A percentile compares a stretch with the other conserved stretches of the same genome.
Evolutionary conservation across 1,139 yeast species (phyloP).

Genomic region (Sporopachydermia cereana): DNA sequence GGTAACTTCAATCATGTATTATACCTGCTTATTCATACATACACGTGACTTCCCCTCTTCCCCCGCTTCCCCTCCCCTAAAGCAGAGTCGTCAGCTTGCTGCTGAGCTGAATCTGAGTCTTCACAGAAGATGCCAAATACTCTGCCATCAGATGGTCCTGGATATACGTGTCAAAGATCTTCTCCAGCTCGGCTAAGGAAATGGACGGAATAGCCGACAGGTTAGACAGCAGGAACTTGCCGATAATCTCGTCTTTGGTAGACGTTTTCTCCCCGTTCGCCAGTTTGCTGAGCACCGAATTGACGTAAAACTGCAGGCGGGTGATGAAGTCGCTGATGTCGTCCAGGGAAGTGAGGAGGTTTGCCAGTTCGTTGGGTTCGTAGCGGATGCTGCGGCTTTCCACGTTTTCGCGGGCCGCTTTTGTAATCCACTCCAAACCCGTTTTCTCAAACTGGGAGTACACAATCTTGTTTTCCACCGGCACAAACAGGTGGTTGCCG

Average conservation of each 20-base stretch:
- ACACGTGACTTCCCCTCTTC: too few species aligned
- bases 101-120: constrained; percentile 74
- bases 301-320: constrained; percentile 37
- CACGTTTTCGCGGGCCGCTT: constrained; percentile 19
- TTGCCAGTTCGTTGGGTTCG: constrained; percentile 30
- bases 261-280: constrained; percentile 30
- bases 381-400: constrained; percentile 19
- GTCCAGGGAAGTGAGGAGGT: constrained; percentile 44
- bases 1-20: too few species aligned
- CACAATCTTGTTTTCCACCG: constrained; percentile 57
- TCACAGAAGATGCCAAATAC: constrained; percentile 72
- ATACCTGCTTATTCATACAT: not conserved
- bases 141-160: constrained; percentile 81
- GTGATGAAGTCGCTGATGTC: constrained; percentile 50
- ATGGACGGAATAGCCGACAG: constrained; percentile 53
- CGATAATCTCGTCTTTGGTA: constrained; percentile 43
- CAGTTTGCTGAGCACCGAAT: constrained; percentile 30
- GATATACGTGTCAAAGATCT: constrained; percentile 58
- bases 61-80: constrained; percentile 11
- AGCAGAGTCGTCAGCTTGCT: constrained; percentile 56
- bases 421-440: constrained; percentile 32
- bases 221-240: constrained; percentile 53
- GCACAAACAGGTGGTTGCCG: constrained; percentile 69
- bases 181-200: constrained; percentile 45
- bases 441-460: constrained; percentile 52